Evolutionary conservation across 441 rosid species (phyloP).

Genomic region (Breynia disticha): DNA sequence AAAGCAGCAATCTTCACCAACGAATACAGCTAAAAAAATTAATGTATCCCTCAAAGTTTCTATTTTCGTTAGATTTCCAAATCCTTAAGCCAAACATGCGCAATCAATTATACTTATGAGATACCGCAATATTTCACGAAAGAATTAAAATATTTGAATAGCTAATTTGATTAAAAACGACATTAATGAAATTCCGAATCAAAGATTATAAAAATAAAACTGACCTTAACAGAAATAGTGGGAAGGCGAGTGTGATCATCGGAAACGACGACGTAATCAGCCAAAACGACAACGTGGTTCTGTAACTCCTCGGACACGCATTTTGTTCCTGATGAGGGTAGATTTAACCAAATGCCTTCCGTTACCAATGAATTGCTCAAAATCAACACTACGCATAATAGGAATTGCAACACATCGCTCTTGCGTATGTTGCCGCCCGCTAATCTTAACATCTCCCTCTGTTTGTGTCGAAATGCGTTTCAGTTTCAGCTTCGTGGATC

Average conservation of each 20-base stretch:
- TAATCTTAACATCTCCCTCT: background rate
- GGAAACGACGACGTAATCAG: slow-evolving; percentile 65
- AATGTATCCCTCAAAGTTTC: too few relatives aligned
- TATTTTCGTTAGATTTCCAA: background rate
- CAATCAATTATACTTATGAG: too few relatives aligned
- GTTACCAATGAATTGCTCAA: slow-evolving; percentile 15
- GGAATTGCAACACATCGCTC: background rate
- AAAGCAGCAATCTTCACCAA: too few relatives aligned
- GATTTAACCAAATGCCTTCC: slow-evolving; percentile 59
- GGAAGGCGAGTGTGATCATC: slow-evolving; percentile 52
- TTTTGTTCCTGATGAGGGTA: slow-evolving; percentile 61
- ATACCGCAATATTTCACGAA: too few relatives aligned
- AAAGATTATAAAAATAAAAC: background rate
- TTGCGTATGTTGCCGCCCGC: slow-evolving; percentile 8
- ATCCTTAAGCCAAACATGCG: too few relatives aligned
- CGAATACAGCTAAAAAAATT: too few relatives aligned
- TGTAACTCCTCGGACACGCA: slow-evolving; percentile 90
- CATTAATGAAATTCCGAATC: background rate
- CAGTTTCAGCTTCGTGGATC: too few relatives aligned
- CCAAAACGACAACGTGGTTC: slow-evolving; percentile 68
- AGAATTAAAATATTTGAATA: too few relatives aligned
- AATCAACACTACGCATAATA: slow-evolving; percentile 7
- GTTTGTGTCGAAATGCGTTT: background rate
- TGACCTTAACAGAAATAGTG: slow-evolving; percentile 62
- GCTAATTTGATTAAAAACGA: too few relatives aligned